These are phyloP conservation scores for Castanea mollissima DNA, from an alignment of 306 rosid genomes.

Conservation along the genomic window DNA sequence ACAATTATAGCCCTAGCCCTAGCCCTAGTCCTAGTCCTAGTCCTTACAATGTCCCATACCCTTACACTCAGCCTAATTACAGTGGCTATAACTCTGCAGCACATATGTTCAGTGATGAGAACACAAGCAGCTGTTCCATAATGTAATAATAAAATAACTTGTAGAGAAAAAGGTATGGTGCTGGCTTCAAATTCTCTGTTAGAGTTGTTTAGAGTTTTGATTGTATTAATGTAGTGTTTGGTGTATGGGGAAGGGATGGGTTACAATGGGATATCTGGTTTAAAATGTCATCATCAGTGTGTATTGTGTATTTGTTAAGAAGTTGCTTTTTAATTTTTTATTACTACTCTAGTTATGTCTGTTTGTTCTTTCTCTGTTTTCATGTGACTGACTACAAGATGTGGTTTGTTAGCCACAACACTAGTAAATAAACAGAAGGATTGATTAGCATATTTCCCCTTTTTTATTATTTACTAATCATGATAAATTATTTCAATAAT, in stretches of 20 bases:
- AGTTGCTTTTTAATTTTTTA: conserved; percentile 24
- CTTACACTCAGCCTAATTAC: conserved; percentile 38
- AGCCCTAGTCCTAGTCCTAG: not conserved
- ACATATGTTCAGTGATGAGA: conserved; percentile 82
- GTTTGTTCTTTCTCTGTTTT: not conserved
- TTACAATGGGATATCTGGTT: conserved; percentile 3
- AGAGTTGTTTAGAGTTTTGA: conserved; percentile 32
- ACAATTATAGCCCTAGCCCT: conserved; percentile 47
- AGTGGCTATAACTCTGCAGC: conserved; percentile 51
- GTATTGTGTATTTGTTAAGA: conserved; percentile 25
- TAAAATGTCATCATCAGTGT: conserved; percentile 30
- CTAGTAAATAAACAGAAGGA: not conserved
- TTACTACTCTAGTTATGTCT: not conserved
- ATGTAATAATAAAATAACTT: conserved; percentile 42
- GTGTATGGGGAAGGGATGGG: conserved; percentile 13
- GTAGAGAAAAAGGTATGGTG: conserved; percentile 11
- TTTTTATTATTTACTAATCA: no score
- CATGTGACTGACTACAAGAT: not conserved
- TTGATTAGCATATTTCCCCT: not conserved
- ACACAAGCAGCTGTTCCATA: conserved; percentile 65
- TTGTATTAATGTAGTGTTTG: conserved; percentile 22
- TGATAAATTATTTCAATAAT: no score
- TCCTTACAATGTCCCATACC: conserved; percentile 16
- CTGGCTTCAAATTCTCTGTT: conserved; percentile 31
- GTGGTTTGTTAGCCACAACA: not conserved